Base-by-base conservation (phyloP, 495 filamentous ascomycete genomes). In the Annulohypoxylon moriforme region DNA sequence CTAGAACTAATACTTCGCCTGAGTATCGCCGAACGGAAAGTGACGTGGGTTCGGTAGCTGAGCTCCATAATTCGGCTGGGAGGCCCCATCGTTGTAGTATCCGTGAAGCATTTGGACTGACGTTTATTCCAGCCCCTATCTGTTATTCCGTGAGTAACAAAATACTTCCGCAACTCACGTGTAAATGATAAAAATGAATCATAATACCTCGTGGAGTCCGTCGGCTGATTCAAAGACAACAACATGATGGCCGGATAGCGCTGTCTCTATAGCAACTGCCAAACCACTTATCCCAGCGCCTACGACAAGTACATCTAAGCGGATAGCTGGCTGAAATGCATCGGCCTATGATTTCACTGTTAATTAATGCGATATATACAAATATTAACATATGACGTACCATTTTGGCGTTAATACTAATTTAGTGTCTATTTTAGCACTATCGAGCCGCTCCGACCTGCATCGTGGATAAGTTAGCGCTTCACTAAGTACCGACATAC, bases 251-350 rank as follows among this genome's bases (percentile, higher is more conserved):
- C 78, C 78, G 5, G 72, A 70, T 0, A 75, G 36, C 29, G 67
- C 58, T 5, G 69, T 76, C 29, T 72, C 72, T 34, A 91, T 85
- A 10, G 86, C 85, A 8, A 84, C 81, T 1, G 83, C 84, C 3
- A 90, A 77, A 9, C 89, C 89, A 20, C 85, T 87, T n/a, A 90
- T 82, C 14, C 89, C 89, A 14, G 81, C 85, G 2, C 88, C 88
- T 11, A 90, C 81, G 34, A 89, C 79, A 11, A 89, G 61, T 1
- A 89, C 81, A 22, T 85, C 79, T 31, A 89, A 47, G 1, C 27
- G 16, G 3, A 60, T 27, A 8, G 49, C 1, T 6, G 61, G 18
- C 27, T 67, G 52, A 8, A 55, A 11, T 1, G 22, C 13, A 18
- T 52, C 36, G 0, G 29, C 55, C 69, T 72, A 29, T 1, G n/a